Evolutionary conservation across 1,284 basidiomycete genomes (phyloP).

Genomic region (Anthracocystis setariae): DNA sequence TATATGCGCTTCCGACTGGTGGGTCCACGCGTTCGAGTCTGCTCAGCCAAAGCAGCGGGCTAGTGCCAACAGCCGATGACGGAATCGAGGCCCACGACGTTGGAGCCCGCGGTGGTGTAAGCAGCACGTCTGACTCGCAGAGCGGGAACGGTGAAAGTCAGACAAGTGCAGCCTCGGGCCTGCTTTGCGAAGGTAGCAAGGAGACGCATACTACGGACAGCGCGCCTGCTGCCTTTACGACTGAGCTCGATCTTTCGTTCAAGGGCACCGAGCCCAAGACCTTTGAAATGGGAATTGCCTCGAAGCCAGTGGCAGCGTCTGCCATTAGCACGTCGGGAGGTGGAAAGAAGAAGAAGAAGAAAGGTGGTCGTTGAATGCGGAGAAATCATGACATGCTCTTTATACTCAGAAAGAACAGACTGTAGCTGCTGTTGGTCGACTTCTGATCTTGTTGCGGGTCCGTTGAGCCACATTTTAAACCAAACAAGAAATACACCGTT

Average conservation of each 20-base stretch:
- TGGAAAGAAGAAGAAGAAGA: constrained; percentile 39
- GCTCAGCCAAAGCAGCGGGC: constrained; percentile 32
- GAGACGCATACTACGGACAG: constrained; percentile 22
- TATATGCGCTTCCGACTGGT: constrained; percentile 31
- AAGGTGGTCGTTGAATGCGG: constrained; percentile 22
- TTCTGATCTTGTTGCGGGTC: neutral
- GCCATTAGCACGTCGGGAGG: constrained; percentile 25
- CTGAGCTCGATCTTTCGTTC: constrained; percentile 2
- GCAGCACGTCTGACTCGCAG: constrained; percentile 27
- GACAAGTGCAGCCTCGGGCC: constrained; percentile 20
- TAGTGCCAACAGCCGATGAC: constrained; percentile 9
- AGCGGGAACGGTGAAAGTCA: constrained; percentile 25
- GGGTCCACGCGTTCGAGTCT: constrained; percentile 36
- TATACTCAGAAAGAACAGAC: neutral
- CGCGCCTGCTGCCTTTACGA: neutral
- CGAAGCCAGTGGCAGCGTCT: neutral
- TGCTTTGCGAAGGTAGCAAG: constrained; percentile 37
- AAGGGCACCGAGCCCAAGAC: neutral
- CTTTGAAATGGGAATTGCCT: neutral
- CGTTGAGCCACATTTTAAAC: neutral
- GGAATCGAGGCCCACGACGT: constrained; percentile 6
- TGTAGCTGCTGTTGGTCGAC: no score
- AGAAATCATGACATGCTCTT: neutral
- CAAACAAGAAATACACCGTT: neutral
- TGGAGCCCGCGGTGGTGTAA: constrained; percentile 4